Evolutionary conservation across 208 protist genomes (phyloP).

Genomic region (Strigomonas culicis): DNA sequence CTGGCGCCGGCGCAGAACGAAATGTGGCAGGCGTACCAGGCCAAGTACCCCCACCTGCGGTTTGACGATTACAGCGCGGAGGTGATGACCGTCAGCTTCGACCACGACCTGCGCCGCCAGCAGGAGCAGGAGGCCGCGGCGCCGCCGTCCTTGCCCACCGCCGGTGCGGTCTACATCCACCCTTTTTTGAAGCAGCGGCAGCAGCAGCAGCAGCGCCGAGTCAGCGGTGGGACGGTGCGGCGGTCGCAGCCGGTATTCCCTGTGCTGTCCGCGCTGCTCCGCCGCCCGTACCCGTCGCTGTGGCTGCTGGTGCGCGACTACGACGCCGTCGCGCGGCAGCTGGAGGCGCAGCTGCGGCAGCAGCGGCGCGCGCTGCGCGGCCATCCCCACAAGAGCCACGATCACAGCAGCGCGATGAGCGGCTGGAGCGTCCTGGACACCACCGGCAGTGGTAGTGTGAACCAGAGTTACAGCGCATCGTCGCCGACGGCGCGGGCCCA

Average conservation of each 20-base stretch:
- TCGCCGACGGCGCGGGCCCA: too few relatives aligned
- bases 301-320: slow-evolving; percentile 33
- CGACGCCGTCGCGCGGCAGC: slow-evolving; percentile 28
- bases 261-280: slow-evolving; percentile 45
- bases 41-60: too few relatives aligned
- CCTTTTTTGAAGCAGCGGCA: neutral
- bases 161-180: neutral
- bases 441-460: too few relatives aligned
- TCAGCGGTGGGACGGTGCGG: neutral
- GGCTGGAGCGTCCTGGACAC: neutral
- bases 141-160: neutral
- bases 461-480: too few relatives aligned
- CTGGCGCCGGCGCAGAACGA: too few relatives aligned
- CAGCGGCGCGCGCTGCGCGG: too few relatives aligned
- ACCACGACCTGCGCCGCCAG: too few relatives aligned
- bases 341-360: slow-evolving; percentile 24
- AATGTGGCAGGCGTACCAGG: too few relatives aligned
- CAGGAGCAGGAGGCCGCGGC: slow-evolving; percentile 2
- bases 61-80: too few relatives aligned
- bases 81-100: too few relatives aligned
- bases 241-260: slow-evolving; percentile 25
- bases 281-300: slow-evolving; percentile 18
- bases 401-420: too few relatives aligned
- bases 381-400: too few relatives aligned
- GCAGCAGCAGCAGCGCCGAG: neutral